Evolutionary conservation across 306 rosid species (phyloP).

Genomic region (Malus sieversii): DNA sequence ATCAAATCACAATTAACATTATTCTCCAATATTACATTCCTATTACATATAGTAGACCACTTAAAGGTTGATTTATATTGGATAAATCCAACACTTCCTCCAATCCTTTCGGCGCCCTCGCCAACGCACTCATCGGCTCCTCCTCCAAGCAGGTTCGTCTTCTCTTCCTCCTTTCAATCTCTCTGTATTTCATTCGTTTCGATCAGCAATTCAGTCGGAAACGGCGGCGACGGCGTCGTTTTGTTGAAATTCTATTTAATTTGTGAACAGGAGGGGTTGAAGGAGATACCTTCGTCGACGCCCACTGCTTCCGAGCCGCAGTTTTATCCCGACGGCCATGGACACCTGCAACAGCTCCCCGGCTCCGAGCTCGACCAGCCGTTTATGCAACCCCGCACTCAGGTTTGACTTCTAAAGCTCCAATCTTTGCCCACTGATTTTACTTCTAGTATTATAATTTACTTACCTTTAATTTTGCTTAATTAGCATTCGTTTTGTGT

Average conservation of each 20-base stretch:
- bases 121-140: slow-evolving; percentile 68
- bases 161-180: neutral
- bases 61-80: too few relatives aligned
- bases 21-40: too few relatives aligned
- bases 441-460: neutral
- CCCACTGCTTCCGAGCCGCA: slow-evolving; percentile 42
- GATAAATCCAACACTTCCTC: too few relatives aligned
- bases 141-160: slow-evolving; percentile 64
- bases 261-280: slow-evolving; percentile 55
- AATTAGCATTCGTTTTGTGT: neutral
- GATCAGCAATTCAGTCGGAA: neutral
- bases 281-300: slow-evolving; percentile 71
- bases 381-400: slow-evolving; percentile 40
- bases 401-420: slow-evolving; percentile 30
- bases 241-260: neutral
- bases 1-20: too few relatives aligned
- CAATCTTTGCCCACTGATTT: neutral
- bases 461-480: neutral
- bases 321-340: slow-evolving; percentile 25
- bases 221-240: neutral
- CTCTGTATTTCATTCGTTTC: neutral
- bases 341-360: slow-evolving; percentile 34
- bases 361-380: slow-evolving; percentile 76
- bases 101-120: slow-evolving; percentile 85
- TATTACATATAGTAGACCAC: too few relatives aligned